phyloP scores from a whole-genome alignment of 140 eudicot species.

The Oenanthe javanica region DNA sequence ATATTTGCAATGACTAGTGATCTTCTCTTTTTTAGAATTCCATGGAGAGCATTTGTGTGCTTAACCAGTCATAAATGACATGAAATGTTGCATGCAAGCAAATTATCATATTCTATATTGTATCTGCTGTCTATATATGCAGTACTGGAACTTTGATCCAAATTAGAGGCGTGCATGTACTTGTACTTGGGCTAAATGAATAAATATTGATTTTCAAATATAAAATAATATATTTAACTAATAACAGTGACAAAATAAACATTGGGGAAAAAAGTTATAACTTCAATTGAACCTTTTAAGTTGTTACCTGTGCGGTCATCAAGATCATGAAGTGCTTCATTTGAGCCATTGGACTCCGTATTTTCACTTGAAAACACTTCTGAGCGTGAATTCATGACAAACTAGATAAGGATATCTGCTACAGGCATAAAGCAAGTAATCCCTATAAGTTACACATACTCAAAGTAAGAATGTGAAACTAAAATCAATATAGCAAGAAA shows the following conservation, averaged over 20 bases:
- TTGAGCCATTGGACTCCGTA: slow-evolving; percentile 30
- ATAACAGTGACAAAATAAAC: not conserved
- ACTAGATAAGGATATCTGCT: slow-evolving; percentile 13
- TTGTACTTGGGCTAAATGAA: not conserved
- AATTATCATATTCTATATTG: not conserved
- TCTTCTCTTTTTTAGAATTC: not conserved
- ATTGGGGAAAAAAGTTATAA: not conserved
- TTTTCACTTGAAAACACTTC: slow-evolving; percentile 37
- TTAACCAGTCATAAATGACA: not conserved
- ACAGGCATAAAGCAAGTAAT: not conserved
- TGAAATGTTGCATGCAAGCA: not conserved
- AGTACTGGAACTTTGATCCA: not conserved
- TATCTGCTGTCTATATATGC: not conserved
- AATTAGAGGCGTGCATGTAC: not conserved
- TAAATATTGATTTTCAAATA: not conserved
- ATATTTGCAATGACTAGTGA: not conserved
- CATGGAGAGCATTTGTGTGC: not conserved
- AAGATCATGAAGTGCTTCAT: slow-evolving; percentile 21
- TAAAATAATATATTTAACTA: not conserved
- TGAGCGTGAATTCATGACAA: slow-evolving; percentile 39
- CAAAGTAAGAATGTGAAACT: not conserved
- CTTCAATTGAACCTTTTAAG: slow-evolving; percentile 21
- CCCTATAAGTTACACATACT: slow-evolving; percentile 8
- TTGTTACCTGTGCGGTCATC: slow-evolving; percentile 21
- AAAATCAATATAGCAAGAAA: not conserved